Evolutionary conservation across 2,329 filamentous ascomycete species (phyloP).

Genomic region (Teratosphaeria epicoccoides): DNA sequence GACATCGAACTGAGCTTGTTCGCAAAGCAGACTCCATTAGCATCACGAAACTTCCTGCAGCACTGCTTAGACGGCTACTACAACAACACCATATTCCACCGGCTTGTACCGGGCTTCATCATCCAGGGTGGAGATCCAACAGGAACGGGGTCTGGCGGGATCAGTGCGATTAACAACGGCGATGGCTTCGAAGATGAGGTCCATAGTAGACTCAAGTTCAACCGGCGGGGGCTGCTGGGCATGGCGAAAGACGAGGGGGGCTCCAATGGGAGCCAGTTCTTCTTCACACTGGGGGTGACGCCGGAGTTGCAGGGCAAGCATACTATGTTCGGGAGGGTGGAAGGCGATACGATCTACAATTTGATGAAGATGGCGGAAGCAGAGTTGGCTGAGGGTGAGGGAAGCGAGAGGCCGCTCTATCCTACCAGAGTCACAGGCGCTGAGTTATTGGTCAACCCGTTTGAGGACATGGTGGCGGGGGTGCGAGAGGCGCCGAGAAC

Average conservation of each 20-base stretch:
- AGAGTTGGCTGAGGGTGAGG: conserved; percentile 62
- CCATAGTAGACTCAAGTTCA: conserved; percentile 86
- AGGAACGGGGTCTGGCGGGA: conserved; percentile 81
- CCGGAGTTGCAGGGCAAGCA: conserved; percentile 82
- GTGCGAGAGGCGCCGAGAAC: conserved; percentile 45
- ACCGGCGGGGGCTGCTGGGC: conserved; percentile 77
- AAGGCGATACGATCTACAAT: conserved; percentile 93
- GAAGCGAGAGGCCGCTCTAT: conserved; percentile 74
- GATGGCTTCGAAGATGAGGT: conserved; percentile 80
- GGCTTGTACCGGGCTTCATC: conserved; percentile 82
- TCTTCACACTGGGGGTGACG: conserved; percentile 75
- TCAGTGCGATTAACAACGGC: conserved; percentile 82
- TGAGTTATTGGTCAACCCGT: conserved; percentile 72
- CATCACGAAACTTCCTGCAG: conserved; percentile 91
- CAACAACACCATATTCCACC: conserved; percentile 85
- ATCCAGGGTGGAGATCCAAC: conserved; percentile 92
- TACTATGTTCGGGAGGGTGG: conserved; percentile 84
- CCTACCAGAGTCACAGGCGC: conserved; percentile 65
- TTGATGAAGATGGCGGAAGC: conserved; percentile 84
- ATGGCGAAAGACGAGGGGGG: conserved; percentile 84
- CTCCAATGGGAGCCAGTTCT: conserved; percentile 93
- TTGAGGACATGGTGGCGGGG: conserved; percentile 67
- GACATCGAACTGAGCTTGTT: conserved; percentile 89
- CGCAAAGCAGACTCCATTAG: conserved; percentile 83
- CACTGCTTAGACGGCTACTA: conserved; percentile 94